These are phyloP conservation scores for Lepidium africanum DNA, from an alignment of 345 rosid genomes.

Conservation along the genomic window DNA sequence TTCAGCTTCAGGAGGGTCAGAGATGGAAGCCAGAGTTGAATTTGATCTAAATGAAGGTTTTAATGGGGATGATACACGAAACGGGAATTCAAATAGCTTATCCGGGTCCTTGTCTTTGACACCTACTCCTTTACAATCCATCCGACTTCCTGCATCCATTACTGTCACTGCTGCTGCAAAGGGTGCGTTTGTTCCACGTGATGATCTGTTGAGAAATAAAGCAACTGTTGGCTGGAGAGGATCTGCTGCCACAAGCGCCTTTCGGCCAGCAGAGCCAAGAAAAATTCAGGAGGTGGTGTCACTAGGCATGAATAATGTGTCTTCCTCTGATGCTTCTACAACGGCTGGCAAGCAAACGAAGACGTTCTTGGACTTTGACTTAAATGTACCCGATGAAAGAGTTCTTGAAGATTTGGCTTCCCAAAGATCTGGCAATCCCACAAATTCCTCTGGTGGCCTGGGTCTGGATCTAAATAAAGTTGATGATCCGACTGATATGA, in stretches of 20 bases:
- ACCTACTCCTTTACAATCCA: conserved; percentile 36
- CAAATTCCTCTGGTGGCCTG: conserved; percentile 52
- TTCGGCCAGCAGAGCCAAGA: conserved; percentile 93
- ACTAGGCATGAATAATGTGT: conserved; percentile 19
- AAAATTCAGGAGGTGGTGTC: conserved; percentile 38
- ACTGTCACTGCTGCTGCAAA: conserved; percentile 90
- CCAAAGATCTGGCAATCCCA: conserved; percentile 30
- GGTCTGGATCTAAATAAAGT: conserved; percentile 80
- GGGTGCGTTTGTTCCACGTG: conserved; percentile 73
- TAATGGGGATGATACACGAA: conserved; percentile 46
- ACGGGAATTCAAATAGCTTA: conserved; percentile 34
- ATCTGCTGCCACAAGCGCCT: conserved; percentile 97
- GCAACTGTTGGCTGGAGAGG: conserved; percentile 92
- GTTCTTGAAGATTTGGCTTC: conserved; percentile 61
- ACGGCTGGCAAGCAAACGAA: conserved; percentile 37
- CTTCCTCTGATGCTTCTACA: conserved; percentile 31
- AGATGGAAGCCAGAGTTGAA: conserved; percentile 49
- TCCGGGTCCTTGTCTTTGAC: conserved; percentile 25
- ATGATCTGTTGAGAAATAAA: conserved; percentile 59
- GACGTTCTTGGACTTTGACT: conserved; percentile 60
- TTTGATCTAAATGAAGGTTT: conserved; percentile 91
- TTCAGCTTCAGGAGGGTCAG: conserved; percentile 29
- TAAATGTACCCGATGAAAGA: conserved; percentile 83
- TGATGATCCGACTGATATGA: conserved; percentile 52
- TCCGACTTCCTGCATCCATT: conserved; percentile 52